phyloP scores from a whole-genome alignment of 169 alveolate genomes.

The Eimeria falciformis region DNA sequence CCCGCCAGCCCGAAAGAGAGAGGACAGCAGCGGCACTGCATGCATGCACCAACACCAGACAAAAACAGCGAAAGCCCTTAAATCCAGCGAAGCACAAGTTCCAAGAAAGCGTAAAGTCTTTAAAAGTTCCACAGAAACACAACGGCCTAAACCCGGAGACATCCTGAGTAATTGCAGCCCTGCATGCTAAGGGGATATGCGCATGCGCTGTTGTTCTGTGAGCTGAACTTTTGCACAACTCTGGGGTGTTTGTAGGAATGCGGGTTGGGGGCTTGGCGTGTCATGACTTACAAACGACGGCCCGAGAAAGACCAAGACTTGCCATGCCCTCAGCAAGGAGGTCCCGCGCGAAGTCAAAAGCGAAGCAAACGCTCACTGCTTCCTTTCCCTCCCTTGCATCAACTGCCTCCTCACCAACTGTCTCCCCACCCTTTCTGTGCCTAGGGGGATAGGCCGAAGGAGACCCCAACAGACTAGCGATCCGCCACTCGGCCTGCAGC shows the following conservation, averaged over 20 bases:
- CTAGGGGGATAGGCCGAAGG: background rate
- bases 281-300: constrained; percentile 8
- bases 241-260: too few species aligned
- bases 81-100: background rate
- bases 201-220: background rate
- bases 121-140: too few species aligned
- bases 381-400: background rate
- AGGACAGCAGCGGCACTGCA: constrained; percentile 72
- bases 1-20: constrained; percentile 13
- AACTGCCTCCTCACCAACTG: background rate
- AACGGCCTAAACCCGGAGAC: too few species aligned
- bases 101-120: background rate
- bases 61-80: background rate
- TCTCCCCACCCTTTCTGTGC: background rate
- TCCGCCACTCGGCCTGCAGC: constrained; percentile 45
- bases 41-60: background rate
- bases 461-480: background rate
- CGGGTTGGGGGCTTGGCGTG: background rate
- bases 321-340: background rate
- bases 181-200: background rate
- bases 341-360: background rate
- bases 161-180: too few species aligned
- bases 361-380: background rate
- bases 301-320: constrained; percentile 35
- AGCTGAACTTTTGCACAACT: background rate